These are phyloP conservation scores for Westerdykella aurantiaca DNA, from an alignment of 2,329 filamentous ascomycete species.

Conservation along the genomic window DNA sequence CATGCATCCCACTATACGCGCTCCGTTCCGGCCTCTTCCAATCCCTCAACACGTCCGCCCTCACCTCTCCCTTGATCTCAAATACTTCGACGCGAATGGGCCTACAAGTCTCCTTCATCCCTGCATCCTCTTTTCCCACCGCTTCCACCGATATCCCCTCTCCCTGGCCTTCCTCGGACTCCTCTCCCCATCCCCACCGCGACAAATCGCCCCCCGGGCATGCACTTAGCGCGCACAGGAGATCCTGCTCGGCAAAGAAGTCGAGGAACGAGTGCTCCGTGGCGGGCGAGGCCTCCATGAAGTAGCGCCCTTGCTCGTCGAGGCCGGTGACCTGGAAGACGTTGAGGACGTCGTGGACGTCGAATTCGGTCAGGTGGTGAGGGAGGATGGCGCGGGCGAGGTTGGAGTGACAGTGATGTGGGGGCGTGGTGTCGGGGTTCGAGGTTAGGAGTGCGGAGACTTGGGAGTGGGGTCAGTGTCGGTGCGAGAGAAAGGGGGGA, in stretches of 20 bases:
- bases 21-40: conserved; percentile 60
- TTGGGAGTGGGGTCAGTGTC: conserved; percentile 5
- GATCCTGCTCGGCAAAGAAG: conserved; percentile 74
- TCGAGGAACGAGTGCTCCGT: conserved; percentile 51
- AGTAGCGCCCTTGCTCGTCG: conserved; percentile 66
- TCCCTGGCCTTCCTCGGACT: conserved; percentile 44
- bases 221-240: conserved; percentile 61
- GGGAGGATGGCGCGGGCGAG: conserved; percentile 66
- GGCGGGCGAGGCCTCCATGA: conserved; percentile 51
- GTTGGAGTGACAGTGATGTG: conserved; percentile 82
- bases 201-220: conserved; percentile 79
- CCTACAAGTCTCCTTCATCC: conserved; percentile 55
- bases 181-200: conserved; percentile 63
- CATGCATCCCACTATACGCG: conserved; percentile 61
- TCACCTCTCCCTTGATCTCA: conserved; percentile 48
- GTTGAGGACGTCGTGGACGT: conserved; percentile 82
- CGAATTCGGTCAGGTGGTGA: conserved; percentile 62
- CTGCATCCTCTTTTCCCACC: conserved; percentile 43
- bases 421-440: conserved; percentile 52
- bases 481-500: not conserved
- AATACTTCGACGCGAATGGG: conserved; percentile 72
- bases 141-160: conserved; percentile 47
- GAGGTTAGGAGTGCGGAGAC: conserved; percentile 68
- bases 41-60: conserved; percentile 35
- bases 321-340: conserved; percentile 80